A percentile compares a stretch with the other conserved stretches of the same genome.
These are phyloP conservation scores for Plantago lanceolata DNA, from an alignment of 305 asterid genomes.

Conservation along the genomic window DNA sequence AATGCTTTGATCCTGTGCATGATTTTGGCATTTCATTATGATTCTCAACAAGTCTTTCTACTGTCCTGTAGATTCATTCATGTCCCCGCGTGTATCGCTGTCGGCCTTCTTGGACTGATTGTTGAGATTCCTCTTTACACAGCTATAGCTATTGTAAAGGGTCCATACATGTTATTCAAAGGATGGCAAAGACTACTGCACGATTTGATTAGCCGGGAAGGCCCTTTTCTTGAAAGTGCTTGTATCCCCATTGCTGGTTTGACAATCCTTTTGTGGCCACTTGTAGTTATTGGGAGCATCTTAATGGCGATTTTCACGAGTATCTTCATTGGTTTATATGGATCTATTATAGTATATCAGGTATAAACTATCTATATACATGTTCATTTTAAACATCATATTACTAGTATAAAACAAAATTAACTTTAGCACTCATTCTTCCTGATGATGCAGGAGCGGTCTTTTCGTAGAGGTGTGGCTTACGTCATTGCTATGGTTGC, in stretches of 20 bases:
- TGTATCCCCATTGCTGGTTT: slow-evolving; percentile 94
- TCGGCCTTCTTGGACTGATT: slow-evolving; percentile 64
- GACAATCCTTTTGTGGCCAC: slow-evolving; percentile 90
- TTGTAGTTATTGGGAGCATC: slow-evolving; percentile 74
- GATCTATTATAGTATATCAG: slow-evolving; percentile 82
- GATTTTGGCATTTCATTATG: slow-evolving; percentile 5
- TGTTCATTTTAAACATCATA: not conserved
- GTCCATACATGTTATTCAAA: slow-evolving; percentile 86
- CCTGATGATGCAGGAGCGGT: slow-evolving; percentile 59
- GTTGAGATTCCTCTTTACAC: slow-evolving; percentile 91
- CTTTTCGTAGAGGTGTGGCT: slow-evolving; percentile 73
- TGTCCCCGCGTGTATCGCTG: slow-evolving; percentile 80
- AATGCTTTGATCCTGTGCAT: slow-evolving; percentile 5
- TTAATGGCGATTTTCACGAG: slow-evolving; percentile 66
- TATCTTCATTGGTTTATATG: slow-evolving; percentile 79
- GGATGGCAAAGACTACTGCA: slow-evolving; percentile 90
- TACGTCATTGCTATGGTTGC: slow-evolving; percentile 90
- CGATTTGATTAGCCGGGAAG: slow-evolving; percentile 88
- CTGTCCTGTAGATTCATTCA: slow-evolving; percentile 58
- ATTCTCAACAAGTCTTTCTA: slow-evolving; percentile 7
- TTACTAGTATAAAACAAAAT: not conserved
- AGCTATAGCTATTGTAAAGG: slow-evolving; percentile 69
- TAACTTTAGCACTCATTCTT: slow-evolving; percentile 6
- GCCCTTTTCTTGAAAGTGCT: slow-evolving; percentile 89
- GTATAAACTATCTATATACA: slow-evolving; percentile 28